Conservation (phyloP, 148 eudicot species). For the Chenopodium berlandieri region DNA sequence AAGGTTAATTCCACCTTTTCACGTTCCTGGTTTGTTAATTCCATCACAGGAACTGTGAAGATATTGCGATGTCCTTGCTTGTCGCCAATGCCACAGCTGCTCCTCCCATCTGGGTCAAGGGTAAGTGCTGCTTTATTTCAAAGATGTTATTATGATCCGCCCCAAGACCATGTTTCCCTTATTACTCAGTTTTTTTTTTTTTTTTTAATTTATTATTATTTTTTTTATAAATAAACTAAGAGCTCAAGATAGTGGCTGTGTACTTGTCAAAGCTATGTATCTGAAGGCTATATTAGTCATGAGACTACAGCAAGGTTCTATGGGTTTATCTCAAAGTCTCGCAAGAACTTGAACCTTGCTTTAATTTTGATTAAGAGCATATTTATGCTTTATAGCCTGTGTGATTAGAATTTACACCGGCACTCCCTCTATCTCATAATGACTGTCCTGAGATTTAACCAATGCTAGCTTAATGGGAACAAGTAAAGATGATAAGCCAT, state of each 20-base stretch:
- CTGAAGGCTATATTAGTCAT: no score
- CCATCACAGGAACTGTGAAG: constrained; percentile 64
- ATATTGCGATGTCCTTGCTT: constrained; percentile 77
- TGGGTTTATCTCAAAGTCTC: no score
- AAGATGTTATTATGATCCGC: background rate
- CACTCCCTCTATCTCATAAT: background rate
- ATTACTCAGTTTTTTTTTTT: background rate
- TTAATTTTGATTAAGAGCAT: background rate
- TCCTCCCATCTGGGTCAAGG: constrained; percentile 77
- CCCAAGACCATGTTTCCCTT: background rate
- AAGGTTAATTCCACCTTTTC: background rate
- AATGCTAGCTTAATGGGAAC: background rate
- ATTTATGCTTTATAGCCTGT: background rate
- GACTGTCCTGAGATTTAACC: background rate
- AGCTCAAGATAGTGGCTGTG: background rate
- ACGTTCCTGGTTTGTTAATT: background rate
- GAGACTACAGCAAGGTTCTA: no score
- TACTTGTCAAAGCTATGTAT: no score
- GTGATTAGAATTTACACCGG: background rate
- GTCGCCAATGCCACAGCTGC: constrained; percentile 68
- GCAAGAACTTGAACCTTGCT: background rate
- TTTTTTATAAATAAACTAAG: background rate
- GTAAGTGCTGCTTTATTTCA: constrained; percentile 32
- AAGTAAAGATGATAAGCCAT: background rate
- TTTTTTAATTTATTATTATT: no score